Conservation (phyloP, 169 alveolate species). For the Cryptosporidium sp. region DNA sequence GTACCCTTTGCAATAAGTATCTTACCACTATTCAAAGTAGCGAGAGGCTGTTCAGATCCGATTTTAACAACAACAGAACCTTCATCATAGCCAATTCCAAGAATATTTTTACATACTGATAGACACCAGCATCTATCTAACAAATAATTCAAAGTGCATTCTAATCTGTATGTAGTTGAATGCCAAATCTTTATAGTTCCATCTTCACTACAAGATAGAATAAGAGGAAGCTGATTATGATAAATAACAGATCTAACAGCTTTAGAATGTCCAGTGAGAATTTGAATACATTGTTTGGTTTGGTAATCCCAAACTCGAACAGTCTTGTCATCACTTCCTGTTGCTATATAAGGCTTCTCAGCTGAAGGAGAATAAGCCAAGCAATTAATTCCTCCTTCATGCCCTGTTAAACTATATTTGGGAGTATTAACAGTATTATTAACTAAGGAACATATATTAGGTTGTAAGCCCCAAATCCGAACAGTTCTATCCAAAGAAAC, state of each 20-base stretch:
- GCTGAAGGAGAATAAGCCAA: slow-evolving; percentile 90
- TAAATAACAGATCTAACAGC: slow-evolving; percentile 93
- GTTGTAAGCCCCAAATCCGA: slow-evolving; percentile 92
- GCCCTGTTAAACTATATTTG: slow-evolving; percentile 96
- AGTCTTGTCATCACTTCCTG: slow-evolving; percentile 97
- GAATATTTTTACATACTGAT: slow-evolving; percentile 80
- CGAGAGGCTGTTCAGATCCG: slow-evolving; percentile 97
- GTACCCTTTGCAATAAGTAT: slow-evolving; percentile 93
- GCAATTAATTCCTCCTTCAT: slow-evolving; percentile 97
- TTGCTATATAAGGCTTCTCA: slow-evolving; percentile 94
- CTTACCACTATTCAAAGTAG: slow-evolving; percentile 92
- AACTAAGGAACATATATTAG: slow-evolving; percentile 63
- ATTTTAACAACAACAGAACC: slow-evolving; percentile 94
- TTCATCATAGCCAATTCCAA: slow-evolving; percentile 89
- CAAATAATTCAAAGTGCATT: slow-evolving; percentile 93
- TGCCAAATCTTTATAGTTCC: slow-evolving; percentile 96
- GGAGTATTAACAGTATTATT: slow-evolving; percentile 85
- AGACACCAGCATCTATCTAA: slow-evolving; percentile 95
- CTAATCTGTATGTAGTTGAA: slow-evolving; percentile 92
- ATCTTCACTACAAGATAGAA: slow-evolving; percentile 96
- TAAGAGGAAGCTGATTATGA: slow-evolving; percentile 94
- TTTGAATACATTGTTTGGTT: slow-evolving; percentile 96
- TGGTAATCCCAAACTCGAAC: slow-evolving; percentile 99
- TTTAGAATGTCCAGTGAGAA: slow-evolving; percentile 93
- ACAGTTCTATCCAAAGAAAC: slow-evolving; percentile 95